Conservation (phyloP, 116 monocot species). For the Cymodocea nodosa region DNA sequence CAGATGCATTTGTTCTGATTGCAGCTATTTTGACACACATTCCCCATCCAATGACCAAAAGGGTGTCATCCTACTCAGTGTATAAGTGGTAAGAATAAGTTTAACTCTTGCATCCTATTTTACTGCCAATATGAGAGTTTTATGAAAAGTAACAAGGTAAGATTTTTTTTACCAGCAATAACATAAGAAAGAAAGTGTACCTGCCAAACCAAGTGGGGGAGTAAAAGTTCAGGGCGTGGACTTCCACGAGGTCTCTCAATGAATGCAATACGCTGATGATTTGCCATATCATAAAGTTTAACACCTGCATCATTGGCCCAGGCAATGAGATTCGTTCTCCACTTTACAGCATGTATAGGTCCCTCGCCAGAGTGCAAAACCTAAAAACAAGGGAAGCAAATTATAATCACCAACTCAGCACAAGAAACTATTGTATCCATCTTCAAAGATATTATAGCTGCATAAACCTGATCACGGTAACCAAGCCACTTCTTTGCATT, state of each 20-base stretch:
- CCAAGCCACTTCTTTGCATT: constrained; percentile 80
- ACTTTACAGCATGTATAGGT: constrained; percentile 93
- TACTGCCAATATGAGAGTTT: too few species aligned
- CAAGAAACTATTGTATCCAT: background rate
- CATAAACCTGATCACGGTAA: constrained; percentile 63
- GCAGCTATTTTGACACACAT: constrained; percentile 78
- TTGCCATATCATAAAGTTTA: constrained; percentile 85
- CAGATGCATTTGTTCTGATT: constrained; percentile 43
- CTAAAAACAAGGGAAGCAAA: constrained; percentile 20
- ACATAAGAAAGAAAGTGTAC: constrained; percentile 17
- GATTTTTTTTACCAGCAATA: background rate
- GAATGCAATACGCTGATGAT: constrained; percentile 72
- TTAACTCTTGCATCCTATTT: too few species aligned
- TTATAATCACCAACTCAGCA: background rate
- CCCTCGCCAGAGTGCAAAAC: constrained; percentile 94
- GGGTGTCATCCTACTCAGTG: constrained; percentile 63
- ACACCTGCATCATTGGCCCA: constrained; percentile 99
- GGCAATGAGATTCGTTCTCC: constrained; percentile 93
- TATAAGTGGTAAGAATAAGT: background rate
- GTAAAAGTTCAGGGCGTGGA: constrained; percentile 78
- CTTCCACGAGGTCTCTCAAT: constrained; percentile 88
- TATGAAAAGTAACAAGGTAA: background rate
- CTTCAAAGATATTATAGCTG: background rate
- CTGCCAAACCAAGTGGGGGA: constrained; percentile 98
- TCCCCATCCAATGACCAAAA: constrained; percentile 98